A percentile compares a stretch with the other conserved stretches of the same genome.
Evolutionary conservation across 495 filamentous ascomycete genomes (phyloP).

Genomic region (Aspergillus sparsus): DNA sequence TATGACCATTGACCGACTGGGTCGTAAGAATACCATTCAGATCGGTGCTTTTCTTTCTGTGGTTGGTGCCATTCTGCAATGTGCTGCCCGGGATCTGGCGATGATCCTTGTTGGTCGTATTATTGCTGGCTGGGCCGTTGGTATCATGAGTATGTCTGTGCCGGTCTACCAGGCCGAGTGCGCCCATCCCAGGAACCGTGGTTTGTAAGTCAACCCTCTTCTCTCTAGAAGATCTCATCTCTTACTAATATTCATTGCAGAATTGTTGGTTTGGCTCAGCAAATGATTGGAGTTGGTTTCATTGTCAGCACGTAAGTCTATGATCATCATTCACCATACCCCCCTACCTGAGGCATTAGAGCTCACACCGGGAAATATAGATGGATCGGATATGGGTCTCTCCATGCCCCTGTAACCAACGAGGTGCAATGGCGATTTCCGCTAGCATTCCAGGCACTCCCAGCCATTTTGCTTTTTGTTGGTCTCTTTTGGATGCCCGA

Average conservation of each 20-base stretch:
- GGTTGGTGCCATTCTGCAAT: conserved; percentile 57
- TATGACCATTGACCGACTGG: conserved; percentile 45
- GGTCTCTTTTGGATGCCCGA: conserved; percentile 57
- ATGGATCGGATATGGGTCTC: conserved; percentile 59
- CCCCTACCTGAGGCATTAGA: neutral
- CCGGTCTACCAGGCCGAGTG: conserved; percentile 61
- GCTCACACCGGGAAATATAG: conserved; percentile 24
- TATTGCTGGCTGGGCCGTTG: conserved; percentile 62
- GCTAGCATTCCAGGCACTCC: conserved; percentile 55
- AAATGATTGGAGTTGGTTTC: conserved; percentile 60
- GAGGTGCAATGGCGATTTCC: conserved; percentile 58
- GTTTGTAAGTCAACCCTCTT: conserved; percentile 17
- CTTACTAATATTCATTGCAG: conserved; percentile 21
- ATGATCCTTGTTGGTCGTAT: conserved; percentile 66
- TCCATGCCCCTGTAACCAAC: conserved; percentile 39
- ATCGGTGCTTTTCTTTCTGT: conserved; percentile 56
- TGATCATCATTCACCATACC: neutral
- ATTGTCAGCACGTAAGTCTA: conserved; percentile 49
- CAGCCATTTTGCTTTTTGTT: conserved; percentile 43
- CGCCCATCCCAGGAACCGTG: conserved; percentile 53
- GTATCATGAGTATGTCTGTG: conserved; percentile 58
- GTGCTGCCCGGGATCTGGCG: conserved; percentile 50
- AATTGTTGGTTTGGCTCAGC: conserved; percentile 59
- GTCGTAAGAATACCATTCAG: conserved; percentile 57
- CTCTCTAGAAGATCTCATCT: neutral